phyloP scores from a whole-genome alignment of 179 eudicot genomes.

The Actinidia polygama region DNA sequence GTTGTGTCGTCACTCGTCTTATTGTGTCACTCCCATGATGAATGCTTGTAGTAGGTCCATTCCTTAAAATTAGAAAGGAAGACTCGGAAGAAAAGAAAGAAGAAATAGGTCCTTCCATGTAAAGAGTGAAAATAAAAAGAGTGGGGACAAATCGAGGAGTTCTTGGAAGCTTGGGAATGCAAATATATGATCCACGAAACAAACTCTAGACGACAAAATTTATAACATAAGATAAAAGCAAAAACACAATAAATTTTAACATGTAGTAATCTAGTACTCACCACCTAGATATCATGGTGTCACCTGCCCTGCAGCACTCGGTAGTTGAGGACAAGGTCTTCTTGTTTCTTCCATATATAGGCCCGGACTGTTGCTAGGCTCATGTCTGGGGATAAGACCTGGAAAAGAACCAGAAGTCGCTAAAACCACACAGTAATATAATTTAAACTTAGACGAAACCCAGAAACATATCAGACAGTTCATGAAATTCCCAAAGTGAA shows the following conservation, averaged over 20 bases:
- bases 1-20: not conserved
- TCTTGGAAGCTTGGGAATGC: not conserved
- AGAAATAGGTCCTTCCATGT: not conserved
- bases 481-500: constrained; percentile 2
- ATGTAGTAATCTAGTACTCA: constrained; percentile 14
- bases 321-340: constrained; percentile 87
- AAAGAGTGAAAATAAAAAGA: not conserved
- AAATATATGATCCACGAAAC: constrained; percentile 1
- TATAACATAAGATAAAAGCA: not conserved
- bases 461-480: not conserved
- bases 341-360: constrained; percentile 94
- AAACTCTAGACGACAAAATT: not conserved
- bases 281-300: constrained; percentile 23
- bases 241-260: not conserved
- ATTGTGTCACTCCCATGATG: not conserved
- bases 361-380: constrained; percentile 95
- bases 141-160: not conserved
- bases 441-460: not conserved
- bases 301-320: constrained; percentile 70
- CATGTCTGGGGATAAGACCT: constrained; percentile 94
- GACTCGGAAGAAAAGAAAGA: not conserved
- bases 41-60: constrained; percentile 13
- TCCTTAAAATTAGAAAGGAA: not conserved
- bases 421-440: not conserved
- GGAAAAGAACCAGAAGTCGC: constrained; percentile 28